Percentiles rank a stretch among this genome's conserved stretches.
Conservation (phyloP, 345 rosid genomes). For the rapeseed (Brassica napus) region DNA sequence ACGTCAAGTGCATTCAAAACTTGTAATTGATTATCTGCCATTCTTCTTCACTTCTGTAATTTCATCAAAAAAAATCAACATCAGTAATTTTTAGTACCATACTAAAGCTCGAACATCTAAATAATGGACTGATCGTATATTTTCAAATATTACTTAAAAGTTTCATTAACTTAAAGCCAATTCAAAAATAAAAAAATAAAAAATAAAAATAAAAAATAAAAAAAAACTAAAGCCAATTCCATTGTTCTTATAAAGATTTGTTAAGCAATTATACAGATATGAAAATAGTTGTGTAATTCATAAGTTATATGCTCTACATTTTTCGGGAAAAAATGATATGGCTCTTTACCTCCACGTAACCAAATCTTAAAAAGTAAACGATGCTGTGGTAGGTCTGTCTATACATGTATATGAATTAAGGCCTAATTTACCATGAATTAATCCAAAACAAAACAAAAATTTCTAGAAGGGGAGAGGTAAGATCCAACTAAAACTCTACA, state of each 20-base stretch:
- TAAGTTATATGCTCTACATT: not conserved
- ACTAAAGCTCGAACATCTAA: not conserved
- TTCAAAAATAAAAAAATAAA: no score
- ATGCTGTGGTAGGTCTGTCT: not conserved
- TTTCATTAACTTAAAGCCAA: not conserved
- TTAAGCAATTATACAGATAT: not conserved
- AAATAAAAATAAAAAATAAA: no score
- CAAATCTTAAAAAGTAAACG: no score
- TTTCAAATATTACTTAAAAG: not conserved
- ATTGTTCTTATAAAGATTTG: not conserved
- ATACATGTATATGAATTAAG: no score
- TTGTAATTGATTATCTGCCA: constrained; percentile 45
- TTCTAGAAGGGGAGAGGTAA: not conserved
- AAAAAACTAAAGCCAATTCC: not conserved
- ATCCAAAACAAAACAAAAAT: not conserved
- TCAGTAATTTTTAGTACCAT: not conserved
- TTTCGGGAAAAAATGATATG: not conserved
- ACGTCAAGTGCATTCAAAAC: constrained; percentile 55
- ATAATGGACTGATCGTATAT: not conserved
- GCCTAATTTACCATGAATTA: not conserved
- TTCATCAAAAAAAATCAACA: not conserved
- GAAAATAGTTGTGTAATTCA: not conserved
- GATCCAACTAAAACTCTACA: constrained; percentile 5
- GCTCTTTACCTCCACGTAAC: not conserved
- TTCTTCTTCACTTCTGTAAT: constrained; percentile 14